Evolutionary conservation across 768 basidiomycete genomes (phyloP).

Genomic region (Wakefieldia striispora): DNA sequence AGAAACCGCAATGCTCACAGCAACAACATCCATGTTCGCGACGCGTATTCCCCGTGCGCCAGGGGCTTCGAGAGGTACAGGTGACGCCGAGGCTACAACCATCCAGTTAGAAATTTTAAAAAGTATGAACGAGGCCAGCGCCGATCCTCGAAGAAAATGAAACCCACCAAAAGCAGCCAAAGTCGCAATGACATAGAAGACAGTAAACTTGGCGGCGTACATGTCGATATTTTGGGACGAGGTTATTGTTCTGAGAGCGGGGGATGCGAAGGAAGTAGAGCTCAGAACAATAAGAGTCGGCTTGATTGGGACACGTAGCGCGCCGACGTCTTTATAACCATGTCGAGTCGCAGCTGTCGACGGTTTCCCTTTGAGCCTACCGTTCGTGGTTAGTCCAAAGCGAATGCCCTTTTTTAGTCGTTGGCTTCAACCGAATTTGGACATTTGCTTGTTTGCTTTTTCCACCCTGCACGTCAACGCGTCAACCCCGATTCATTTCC

Average conservation of each 20-base stretch:
- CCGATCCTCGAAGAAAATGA: neutral
- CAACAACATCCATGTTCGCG: constrained; percentile 7
- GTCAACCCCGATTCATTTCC: neutral
- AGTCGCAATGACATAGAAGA: constrained; percentile 30
- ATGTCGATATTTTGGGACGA: constrained; percentile 21
- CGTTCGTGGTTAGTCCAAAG: constrained; percentile 20
- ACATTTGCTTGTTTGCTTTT: constrained; percentile 22
- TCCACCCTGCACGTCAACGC: neutral
- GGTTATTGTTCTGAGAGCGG: constrained; percentile 28
- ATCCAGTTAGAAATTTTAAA: neutral
- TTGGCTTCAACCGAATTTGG: constrained; percentile 29
- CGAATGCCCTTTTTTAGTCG: constrained; percentile 20
- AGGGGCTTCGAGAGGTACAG: constrained; percentile 19
- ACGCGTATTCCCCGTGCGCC: neutral
- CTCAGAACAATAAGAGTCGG: constrained; percentile 32
- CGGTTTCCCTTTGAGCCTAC: constrained; percentile 26
- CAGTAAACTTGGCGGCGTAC: constrained; percentile 24
- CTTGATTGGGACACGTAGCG: constrained; percentile 15
- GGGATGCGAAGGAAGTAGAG: constrained; percentile 3
- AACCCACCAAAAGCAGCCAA: constrained; percentile 27
- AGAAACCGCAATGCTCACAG: constrained; percentile 10
- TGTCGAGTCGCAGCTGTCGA: neutral
- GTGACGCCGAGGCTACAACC: constrained; percentile 26
- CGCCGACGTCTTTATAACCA: constrained; percentile 25
- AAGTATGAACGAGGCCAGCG: neutral